A percentile compares a stretch with the other conserved stretches of the same genome.
phyloP scores from a whole-genome alignment of 1,284 basidiomycete genomes.

The Sanghuangporus baumii region DNA sequence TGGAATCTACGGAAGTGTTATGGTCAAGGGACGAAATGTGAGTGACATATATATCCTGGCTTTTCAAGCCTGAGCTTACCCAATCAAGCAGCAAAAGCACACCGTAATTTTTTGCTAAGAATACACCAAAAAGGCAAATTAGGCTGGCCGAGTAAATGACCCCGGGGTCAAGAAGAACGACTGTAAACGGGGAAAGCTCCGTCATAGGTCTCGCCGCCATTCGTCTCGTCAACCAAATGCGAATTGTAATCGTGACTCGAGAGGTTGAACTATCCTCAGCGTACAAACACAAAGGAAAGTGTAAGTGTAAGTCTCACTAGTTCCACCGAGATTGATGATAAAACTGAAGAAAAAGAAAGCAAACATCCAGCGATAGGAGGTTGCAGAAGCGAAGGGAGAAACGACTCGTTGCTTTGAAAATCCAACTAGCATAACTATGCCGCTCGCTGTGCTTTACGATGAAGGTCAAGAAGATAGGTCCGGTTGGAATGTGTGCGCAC shows the following conservation, averaged over 20 bases:
- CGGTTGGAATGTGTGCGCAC: not conserved
- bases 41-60: not conserved
- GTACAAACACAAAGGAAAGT: not conserved
- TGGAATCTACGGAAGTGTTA: not conserved
- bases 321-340: not conserved
- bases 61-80: not conserved
- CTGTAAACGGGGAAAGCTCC: constrained; percentile 56
- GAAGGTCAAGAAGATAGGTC: not conserved
- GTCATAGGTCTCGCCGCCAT: constrained; percentile 54
- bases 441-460: not conserved
- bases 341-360: not conserved
- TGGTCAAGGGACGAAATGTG: not conserved
- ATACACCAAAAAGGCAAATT: not conserved
- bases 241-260: not conserved
- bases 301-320: not conserved
- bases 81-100: not conserved
- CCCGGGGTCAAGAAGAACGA: not conserved
- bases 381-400: not conserved
- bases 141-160: not conserved
- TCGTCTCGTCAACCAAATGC: not conserved
- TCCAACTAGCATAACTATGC: not conserved
- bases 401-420: not conserved
- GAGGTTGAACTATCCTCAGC: not conserved
- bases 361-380: not conserved
- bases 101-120: not conserved